phyloP scores from a whole-genome alignment of 2,329 filamentous ascomycete genomes.

The Beauveria sp. region DNA sequence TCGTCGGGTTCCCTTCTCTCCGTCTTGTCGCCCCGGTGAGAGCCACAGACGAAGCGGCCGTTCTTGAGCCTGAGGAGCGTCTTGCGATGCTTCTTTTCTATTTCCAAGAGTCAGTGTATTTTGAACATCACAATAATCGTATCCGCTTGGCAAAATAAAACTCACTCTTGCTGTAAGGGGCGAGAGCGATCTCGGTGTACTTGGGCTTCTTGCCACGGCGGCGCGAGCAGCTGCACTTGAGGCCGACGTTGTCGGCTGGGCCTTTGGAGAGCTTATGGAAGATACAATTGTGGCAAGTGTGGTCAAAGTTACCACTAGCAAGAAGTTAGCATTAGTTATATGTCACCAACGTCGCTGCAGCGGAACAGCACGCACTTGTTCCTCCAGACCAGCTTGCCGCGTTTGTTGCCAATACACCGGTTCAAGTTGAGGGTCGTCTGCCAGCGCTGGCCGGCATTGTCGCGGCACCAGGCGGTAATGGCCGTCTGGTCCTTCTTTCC shows the following conservation, averaged over 20 bases:
- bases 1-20: neutral
- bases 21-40: neutral
- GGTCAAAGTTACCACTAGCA: constrained; percentile 1
- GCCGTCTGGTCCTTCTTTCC: neutral
- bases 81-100: no score
- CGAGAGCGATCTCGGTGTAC: neutral
- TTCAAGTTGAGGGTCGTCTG: constrained; percentile 2
- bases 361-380: neutral
- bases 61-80: neutral
- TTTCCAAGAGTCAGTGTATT: neutral
- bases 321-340: neutral
- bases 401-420: constrained; percentile 1
- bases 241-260: neutral
- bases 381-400: constrained; percentile 1
- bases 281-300: neutral
- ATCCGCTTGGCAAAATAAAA: neutral
- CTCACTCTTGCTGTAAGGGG: neutral
- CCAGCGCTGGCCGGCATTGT: neutral
- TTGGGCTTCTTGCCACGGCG: neutral
- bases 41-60: constrained; percentile 3
- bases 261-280: neutral
- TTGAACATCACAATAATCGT: no score
- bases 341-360: neutral
- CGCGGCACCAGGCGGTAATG: neutral
- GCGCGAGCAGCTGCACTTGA: constrained; percentile 2